Percentiles rank a stretch among this genome's conserved stretches.
These are phyloP conservation scores for Suillus tomentosus DNA, from an alignment of 768 basidiomycete species.

Conservation along the genomic window DNA sequence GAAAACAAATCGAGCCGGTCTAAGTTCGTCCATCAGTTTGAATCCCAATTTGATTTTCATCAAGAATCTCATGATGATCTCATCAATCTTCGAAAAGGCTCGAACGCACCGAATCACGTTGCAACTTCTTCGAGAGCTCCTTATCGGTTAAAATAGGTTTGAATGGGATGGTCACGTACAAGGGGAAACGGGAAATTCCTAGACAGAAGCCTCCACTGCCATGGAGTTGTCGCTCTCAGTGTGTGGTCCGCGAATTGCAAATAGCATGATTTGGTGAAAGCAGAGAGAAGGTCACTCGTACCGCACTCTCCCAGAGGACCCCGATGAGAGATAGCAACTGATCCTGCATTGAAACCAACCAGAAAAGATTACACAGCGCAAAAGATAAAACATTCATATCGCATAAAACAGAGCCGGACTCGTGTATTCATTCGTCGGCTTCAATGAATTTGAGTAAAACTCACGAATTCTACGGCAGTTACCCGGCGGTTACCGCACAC, in stretches of 20 bases:
- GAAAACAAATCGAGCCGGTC: constrained; percentile 6
- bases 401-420: background rate
- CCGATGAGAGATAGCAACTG: background rate
- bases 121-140: constrained; percentile 3
- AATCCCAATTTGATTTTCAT: background rate
- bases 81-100: background rate
- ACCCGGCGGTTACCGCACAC: background rate
- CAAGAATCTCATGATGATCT: constrained; percentile 13
- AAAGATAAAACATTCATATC: background rate
- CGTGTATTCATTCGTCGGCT: background rate
- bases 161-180: background rate
- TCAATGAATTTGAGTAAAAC: background rate
- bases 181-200: background rate
- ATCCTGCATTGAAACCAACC: background rate
- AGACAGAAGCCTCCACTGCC: background rate
- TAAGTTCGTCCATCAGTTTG: constrained; percentile 7
- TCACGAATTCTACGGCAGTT: background rate
- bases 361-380: background rate
- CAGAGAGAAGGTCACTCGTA: background rate
- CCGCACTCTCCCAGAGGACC: background rate
- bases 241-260: background rate
- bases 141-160: background rate
- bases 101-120: background rate
- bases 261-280: background rate
- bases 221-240: background rate